Evolutionary conservation across 1,284 basidiomycete genomes (phyloP).

Genomic region (Fistulina hepatica): DNA sequence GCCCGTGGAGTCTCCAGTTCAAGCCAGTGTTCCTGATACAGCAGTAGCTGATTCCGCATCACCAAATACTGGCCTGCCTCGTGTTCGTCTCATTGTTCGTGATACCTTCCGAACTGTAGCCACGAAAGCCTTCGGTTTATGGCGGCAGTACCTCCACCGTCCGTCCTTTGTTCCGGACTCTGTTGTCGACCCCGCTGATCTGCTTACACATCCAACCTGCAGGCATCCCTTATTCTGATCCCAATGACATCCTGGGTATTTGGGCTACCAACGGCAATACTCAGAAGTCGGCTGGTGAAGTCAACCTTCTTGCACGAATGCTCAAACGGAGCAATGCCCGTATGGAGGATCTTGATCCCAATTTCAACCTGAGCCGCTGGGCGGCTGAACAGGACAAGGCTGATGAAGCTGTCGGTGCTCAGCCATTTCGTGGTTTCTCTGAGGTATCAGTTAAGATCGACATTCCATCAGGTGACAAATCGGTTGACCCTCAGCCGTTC

Average conservation of each 20-base stretch:
- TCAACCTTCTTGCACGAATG: constrained; percentile 2
- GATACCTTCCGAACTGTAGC: constrained; percentile 1
- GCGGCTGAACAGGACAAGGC: too few relatives aligned
- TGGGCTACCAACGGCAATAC: constrained; percentile 2
- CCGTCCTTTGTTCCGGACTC: constrained; percentile 1
- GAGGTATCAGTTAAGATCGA: constrained; percentile 13
- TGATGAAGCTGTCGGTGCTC: constrained; percentile 3
- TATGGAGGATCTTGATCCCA: constrained; percentile 3
- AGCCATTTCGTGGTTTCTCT: background rate
- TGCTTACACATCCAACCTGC: background rate
- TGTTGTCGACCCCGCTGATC: background rate
- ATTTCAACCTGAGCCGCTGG: too few relatives aligned
- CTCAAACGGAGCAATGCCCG: background rate
- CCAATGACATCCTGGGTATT: constrained; percentile 8
- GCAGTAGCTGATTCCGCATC: too few relatives aligned
- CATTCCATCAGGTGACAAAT: constrained; percentile 14
- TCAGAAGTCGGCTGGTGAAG: constrained; percentile 1
- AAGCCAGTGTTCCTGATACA: too few relatives aligned
- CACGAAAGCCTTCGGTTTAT: constrained; percentile 6
- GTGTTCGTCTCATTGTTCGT: background rate
- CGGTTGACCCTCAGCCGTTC: constrained; percentile 9
- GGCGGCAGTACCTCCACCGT: background rate
- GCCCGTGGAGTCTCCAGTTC: background rate
- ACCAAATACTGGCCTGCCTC: constrained; percentile 22
- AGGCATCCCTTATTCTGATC: constrained; percentile 9